Evolutionary conservation across 2,329 filamentous ascomycete genomes (phyloP).

Genomic region (Orbilia ellipsospora): DNA sequence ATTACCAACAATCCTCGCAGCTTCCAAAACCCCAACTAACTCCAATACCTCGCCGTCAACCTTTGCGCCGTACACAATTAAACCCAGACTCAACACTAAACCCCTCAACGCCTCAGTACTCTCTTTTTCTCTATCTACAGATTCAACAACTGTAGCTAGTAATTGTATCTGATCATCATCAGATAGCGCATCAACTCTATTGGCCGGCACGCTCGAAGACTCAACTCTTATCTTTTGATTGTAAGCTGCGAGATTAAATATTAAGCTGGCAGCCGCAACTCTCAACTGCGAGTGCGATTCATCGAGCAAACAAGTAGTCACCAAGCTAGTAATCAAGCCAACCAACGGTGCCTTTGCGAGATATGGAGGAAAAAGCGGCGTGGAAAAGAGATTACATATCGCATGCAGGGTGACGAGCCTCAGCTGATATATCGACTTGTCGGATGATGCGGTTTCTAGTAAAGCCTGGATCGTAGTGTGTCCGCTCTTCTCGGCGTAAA

Average conservation of each 20-base stretch:
- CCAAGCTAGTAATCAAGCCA: conserved; percentile 72
- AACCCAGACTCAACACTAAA: conserved; percentile 78
- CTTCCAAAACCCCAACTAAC: conserved; percentile 81
- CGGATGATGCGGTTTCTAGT: conserved; percentile 66
- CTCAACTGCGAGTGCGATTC: conserved; percentile 77
- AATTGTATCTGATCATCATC: conserved; percentile 83
- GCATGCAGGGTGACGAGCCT: conserved; percentile 86
- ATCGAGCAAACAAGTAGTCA: conserved; percentile 83
- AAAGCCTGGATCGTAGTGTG: conserved; percentile 74
- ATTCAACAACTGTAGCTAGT: conserved; percentile 81
- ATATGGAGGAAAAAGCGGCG: conserved; percentile 75
- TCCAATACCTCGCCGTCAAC: conserved; percentile 80
- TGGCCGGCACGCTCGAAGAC: conserved; percentile 67
- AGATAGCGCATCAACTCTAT: conserved; percentile 70
- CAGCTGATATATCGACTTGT: conserved; percentile 72
- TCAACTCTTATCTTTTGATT: conserved; percentile 68
- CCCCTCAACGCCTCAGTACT: conserved; percentile 78
- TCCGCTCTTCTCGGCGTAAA: conserved; percentile 78
- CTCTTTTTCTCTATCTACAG: conserved; percentile 68
- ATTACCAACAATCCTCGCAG: conserved; percentile 71
- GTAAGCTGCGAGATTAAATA: conserved; percentile 81
- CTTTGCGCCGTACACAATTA: conserved; percentile 77
- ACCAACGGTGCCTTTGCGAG: conserved; percentile 70
- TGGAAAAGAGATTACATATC: conserved; percentile 84
- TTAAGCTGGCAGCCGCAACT: conserved; percentile 81